Evolutionary conservation across 371 early-diverging fungal genomes (phyloP).

Genomic region (Mortierella sp.): DNA sequence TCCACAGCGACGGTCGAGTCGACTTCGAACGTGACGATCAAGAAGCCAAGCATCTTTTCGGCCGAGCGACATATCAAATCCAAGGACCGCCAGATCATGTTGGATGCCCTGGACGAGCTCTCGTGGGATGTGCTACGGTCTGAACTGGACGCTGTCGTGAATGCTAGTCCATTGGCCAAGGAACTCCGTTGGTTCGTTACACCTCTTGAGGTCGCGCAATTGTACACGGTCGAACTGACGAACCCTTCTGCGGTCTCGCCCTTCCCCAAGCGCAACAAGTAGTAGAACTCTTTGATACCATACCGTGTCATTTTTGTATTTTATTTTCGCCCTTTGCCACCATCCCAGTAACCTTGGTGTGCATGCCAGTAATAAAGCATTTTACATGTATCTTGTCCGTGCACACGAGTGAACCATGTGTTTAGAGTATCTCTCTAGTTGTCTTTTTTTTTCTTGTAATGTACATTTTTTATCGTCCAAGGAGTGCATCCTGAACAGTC

Average conservation of each 20-base stretch:
- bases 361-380: no score
- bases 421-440: background rate
- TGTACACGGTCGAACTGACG: slow-evolving; percentile 16
- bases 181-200: slow-evolving; percentile 42
- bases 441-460: background rate
- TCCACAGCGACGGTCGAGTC: background rate
- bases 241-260: slow-evolving; percentile 11
- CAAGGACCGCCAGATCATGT: slow-evolving; percentile 18
- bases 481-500: slow-evolving; percentile 1
- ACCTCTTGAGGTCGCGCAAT: slow-evolving; percentile 28
- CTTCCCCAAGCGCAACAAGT: slow-evolving; percentile 16
- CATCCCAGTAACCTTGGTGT: no score
- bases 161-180: slow-evolving; percentile 36
- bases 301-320: no score
- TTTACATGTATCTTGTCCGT: background rate
- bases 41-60: slow-evolving; percentile 1
- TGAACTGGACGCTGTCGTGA: slow-evolving; percentile 26
- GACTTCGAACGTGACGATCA: background rate
- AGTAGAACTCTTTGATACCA: background rate
- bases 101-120: slow-evolving; percentile 32
- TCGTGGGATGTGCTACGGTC: slow-evolving; percentile 5
- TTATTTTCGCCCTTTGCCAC: no score
- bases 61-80: slow-evolving; percentile 3
- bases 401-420: background rate
- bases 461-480: background rate